Percentiles rank a stretch among this genome's conserved stretches.
These are phyloP conservation scores for Pythium graminicola DNA, from an alignment of 352 stramenopile genomes.

Conservation along the genomic window DNA sequence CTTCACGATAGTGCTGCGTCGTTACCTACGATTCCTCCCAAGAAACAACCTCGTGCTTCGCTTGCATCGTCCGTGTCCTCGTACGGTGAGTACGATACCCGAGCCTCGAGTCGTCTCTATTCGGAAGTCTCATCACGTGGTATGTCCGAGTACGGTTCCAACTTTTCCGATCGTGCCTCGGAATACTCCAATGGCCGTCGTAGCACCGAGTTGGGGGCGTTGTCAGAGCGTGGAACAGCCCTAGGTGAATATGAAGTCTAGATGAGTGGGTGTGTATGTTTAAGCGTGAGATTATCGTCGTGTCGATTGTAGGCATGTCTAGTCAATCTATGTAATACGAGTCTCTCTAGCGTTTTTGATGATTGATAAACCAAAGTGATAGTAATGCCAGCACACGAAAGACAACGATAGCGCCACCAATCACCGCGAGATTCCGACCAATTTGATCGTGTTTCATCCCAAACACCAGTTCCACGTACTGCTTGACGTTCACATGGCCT, in stretches of 20 bases:
- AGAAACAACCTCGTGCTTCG: neutral
- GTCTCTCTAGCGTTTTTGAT: too few relatives aligned
- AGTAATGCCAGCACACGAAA: constrained; percentile 8
- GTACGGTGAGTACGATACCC: constrained; percentile 3
- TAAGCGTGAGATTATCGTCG: too few relatives aligned
- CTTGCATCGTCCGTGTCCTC: constrained; percentile 4
- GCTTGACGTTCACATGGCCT: constrained; percentile 18
- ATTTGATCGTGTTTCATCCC: constrained; percentile 10
- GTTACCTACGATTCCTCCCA: neutral
- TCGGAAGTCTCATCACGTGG: constrained; percentile 7
- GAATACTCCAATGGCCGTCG: constrained; percentile 6
- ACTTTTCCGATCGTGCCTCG: constrained; percentile 15
- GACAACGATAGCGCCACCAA: constrained; percentile 2
- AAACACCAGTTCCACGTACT: constrained; percentile 24
- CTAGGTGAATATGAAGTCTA: constrained; percentile 12
- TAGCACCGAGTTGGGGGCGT: constrained; percentile 16
- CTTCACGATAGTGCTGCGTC: constrained; percentile 5
- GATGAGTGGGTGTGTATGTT: too few relatives aligned
- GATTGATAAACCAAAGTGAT: too few relatives aligned
- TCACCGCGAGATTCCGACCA: constrained; percentile 7
- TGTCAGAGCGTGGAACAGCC: constrained; percentile 7
- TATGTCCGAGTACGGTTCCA: constrained; percentile 3
- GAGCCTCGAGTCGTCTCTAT: constrained; percentile 12
- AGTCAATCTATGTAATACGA: too few relatives aligned
- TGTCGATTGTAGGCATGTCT: too few relatives aligned